phyloP scores from a whole-genome alignment of 108 stramenopile species.

The Conticribra guillardii region DNA sequence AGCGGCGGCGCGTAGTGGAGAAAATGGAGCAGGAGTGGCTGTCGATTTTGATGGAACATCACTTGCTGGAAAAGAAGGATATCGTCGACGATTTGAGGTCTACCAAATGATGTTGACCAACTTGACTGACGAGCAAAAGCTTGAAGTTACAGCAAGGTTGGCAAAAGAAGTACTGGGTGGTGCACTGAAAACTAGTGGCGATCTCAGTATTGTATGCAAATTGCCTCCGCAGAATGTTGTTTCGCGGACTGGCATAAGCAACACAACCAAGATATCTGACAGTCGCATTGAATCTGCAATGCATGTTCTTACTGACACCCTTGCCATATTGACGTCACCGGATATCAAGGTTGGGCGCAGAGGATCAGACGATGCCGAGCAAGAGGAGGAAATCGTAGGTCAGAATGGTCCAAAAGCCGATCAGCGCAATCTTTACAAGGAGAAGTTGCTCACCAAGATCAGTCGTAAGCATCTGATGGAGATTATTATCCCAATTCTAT shows the following conservation, averaged over 20 bases:
- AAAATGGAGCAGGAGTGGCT: slow-evolving; percentile 68
- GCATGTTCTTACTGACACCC: slow-evolving; percentile 71
- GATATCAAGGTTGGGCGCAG: slow-evolving; percentile 65
- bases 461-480: slow-evolving; percentile 92
- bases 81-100: slow-evolving; percentile 64
- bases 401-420: slow-evolving; percentile 55
- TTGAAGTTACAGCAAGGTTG: slow-evolving; percentile 86
- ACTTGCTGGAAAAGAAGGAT: slow-evolving; percentile 54
- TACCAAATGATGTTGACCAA: slow-evolving; percentile 84
- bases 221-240: slow-evolving; percentile 12
- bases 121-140: slow-evolving; percentile 91
- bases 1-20: slow-evolving; percentile 71
- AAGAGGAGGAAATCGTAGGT: slow-evolving; percentile 57
- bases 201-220: slow-evolving; percentile 69
- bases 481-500: slow-evolving; percentile 89
- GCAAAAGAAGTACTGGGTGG: slow-evolving; percentile 87
- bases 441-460: slow-evolving; percentile 83
- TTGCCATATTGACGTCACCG: slow-evolving; percentile 65
- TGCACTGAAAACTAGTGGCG: slow-evolving; percentile 67
- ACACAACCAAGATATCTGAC: slow-evolving; percentile 16
- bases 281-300: slow-evolving; percentile 55
- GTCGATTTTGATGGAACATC: slow-evolving; percentile 50
- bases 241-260: slow-evolving; percentile 6
- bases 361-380: slow-evolving; percentile 55
- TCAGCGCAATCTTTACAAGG: slow-evolving; percentile 79